A percentile compares a stretch with the other conserved stretches of the same genome.
Conservation (phyloP, 768 basidiomycete genomes). For the Lactarius deliciosus region DNA sequence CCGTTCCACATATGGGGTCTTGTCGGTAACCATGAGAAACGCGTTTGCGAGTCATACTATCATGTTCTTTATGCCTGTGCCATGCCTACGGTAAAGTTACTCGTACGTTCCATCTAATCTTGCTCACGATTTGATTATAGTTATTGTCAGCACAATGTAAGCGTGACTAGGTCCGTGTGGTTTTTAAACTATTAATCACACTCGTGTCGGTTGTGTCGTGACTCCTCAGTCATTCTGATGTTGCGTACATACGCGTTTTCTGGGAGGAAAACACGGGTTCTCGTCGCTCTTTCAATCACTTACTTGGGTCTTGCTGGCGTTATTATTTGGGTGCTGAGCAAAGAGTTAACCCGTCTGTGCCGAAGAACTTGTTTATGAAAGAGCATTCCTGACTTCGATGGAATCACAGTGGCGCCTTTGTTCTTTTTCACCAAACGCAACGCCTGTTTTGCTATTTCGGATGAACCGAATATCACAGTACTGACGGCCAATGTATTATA, state of each 20-base stretch:
- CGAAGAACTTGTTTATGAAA: too few relatives aligned
- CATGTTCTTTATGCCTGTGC: slow-evolving; percentile 19
- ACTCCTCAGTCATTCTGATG: slow-evolving; percentile 26
- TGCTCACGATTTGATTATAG: background rate
- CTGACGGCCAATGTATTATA: background rate
- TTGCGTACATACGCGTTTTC: slow-evolving; percentile 27
- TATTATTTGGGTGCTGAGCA: slow-evolving; percentile 17
- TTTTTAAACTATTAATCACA: background rate
- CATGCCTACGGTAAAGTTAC: slow-evolving; percentile 19
- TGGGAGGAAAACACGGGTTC: slow-evolving; percentile 11
- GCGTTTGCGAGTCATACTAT: slow-evolving; percentile 4
- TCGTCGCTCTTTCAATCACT: slow-evolving; percentile 4
- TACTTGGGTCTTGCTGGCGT: slow-evolving; percentile 12
- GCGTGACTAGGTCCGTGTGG: background rate
- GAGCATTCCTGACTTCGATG: background rate
- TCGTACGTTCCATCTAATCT: background rate
- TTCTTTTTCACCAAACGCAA: background rate
- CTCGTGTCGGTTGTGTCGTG: background rate
- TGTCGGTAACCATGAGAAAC: background rate
- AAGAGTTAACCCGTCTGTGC: slow-evolving; percentile 10
- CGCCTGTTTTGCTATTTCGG: slow-evolving; percentile 17
- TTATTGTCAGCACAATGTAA: slow-evolving; percentile 23
- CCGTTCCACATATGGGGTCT: slow-evolving; percentile 26
- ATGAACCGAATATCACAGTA: too few relatives aligned
- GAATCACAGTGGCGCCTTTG: slow-evolving; percentile 10